Evolutionary conservation across 441 rosid genomes (phyloP), one percentile per base, ranked within the genome.

Genomic region (Manihot esculenta): DNA sequence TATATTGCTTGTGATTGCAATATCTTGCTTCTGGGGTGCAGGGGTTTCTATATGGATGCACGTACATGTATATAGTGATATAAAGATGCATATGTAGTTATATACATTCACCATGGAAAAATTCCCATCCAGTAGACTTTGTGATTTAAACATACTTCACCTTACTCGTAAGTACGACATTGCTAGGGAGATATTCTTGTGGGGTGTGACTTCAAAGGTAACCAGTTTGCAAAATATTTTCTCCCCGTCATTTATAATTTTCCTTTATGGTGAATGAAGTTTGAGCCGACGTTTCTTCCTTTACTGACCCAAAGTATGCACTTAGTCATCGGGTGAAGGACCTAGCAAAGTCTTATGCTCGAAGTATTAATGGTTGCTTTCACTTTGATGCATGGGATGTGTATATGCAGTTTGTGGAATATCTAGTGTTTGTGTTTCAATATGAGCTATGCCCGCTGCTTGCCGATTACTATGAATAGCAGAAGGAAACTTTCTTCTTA

Each of bases 11-110:
- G 15, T 10, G 24, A 26, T 53, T 33, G 60, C 61, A 23, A 23
- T 26, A 67, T 67, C 53, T 33, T 18, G 61, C 62, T 68, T 68
- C 7, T 24, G 7, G 20, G 70, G 48, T 51, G 60, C 18, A 14
- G 17, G n/a, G 17, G 44, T 54, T 53, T 53, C 33, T 53, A 35
- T 23, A 9, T 38, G 70, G 5, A 7, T 20, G 41, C 41, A 7
- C 12, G 20, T 20, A 20, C 10, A 51, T 10, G 24, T 7, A 51
- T 0, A 50, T n/a, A 6, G 18, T 18, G 23, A n/a, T 51, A 13
- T 51, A 7, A 1, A 44, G 48, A 44, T 44, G 48, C n/a, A 51
- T 51, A 20, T 20, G 65, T 12, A 35, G 41, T 5, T 35, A 1
- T 13, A 11, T 20, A 7, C 14, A 38, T n/a, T 62, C 27, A 23